Evolutionary conservation across 257 asterid species (phyloP), one percentile per base, ranked within the genome.

Genomic region (Penstemon barbatus): DNA sequence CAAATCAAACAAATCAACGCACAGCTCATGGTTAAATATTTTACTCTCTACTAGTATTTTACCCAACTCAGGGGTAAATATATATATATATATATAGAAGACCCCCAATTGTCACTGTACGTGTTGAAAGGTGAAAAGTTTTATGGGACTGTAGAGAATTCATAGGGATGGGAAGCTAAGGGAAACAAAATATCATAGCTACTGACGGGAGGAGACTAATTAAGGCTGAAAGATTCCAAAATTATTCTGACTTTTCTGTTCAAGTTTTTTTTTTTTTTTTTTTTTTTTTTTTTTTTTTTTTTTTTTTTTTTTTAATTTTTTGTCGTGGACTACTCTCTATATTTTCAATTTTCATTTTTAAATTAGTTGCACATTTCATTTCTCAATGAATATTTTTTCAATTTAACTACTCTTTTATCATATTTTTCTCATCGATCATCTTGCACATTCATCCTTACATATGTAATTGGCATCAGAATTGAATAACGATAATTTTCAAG

Each of bases 161-260:
- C 40, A 65, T 65, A 49, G 70, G 61, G 46, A 65, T 38, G 19
- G 11, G 36, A 45, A 65, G 60, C 70, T 65, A 50, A 5, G 19
- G 11, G 36, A 46, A 65, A 49, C 70, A 50, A 50, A 5, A 25
- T 25, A 25, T 25, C 33, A 25, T 25, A 25, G 33, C 33, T 2
- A 25, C 1, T 25, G 33, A 25, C 33, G 33, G 33, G 33, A 25
- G 63, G 71, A 70, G 77, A 75, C 79, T 61, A 43, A 56, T 61
- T 69, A 80, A 74, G 70, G 79, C 77, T 75, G 77, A 69, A 76
- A 73, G 77, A 80, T 80, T 80, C 81, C 57, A 57, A 53, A 18
- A 12, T 59, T 44, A 11, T 55, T 57, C 56, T 46, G 60, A 44
- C 8, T 41, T 36, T 7, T 50, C 13, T 70, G 6, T 55, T 25